A percentile compares a stretch with the other conserved stretches of the same genome.
Conservation (phyloP, 768 basidiomycete genomes). For the Mycena maculata region DNA sequence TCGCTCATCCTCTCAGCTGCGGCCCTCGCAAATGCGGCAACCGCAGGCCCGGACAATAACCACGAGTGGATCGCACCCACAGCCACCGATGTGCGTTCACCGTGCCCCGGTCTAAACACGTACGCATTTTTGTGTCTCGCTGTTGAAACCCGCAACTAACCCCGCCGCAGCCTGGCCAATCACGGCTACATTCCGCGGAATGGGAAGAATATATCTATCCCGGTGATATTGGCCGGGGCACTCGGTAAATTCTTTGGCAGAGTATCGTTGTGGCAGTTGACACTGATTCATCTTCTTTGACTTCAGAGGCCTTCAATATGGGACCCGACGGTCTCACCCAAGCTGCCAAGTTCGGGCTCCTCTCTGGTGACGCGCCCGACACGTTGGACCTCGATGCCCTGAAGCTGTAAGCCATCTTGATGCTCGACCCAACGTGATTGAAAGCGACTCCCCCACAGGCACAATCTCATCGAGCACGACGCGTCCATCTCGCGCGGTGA, state of each 20-base stretch:
- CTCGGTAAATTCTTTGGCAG: not conserved
- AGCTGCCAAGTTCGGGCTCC: slow-evolving; percentile 12
- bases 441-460: too few relatives aligned
- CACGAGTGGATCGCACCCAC: slow-evolving; percentile 6
- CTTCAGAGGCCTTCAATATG: slow-evolving; percentile 17
- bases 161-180: slow-evolving; percentile 9
- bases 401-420: not conserved
- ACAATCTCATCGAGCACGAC: slow-evolving; percentile 31
- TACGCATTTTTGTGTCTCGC: not conserved
- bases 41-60: not conserved
- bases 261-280: too few relatives aligned
- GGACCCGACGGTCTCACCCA: slow-evolving; percentile 1
- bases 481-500: slow-evolving; percentile 30
- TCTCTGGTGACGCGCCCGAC: not conserved
- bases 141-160: not conserved
- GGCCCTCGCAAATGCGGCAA: not conserved
- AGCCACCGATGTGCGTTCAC: slow-evolving; percentile 1
- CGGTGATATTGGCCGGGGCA: not conserved
- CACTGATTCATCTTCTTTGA: not conserved
- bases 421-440: too few relatives aligned
- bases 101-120: slow-evolving; percentile 20
- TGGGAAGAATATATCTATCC: slow-evolving; percentile 10
- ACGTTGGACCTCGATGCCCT: slow-evolving; percentile 3
- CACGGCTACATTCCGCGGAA: slow-evolving; percentile 20
- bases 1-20: not conserved